Base-by-base conservation (phyloP, 441 rosid species). In the Euphorbia schlechtendalii region DNA sequence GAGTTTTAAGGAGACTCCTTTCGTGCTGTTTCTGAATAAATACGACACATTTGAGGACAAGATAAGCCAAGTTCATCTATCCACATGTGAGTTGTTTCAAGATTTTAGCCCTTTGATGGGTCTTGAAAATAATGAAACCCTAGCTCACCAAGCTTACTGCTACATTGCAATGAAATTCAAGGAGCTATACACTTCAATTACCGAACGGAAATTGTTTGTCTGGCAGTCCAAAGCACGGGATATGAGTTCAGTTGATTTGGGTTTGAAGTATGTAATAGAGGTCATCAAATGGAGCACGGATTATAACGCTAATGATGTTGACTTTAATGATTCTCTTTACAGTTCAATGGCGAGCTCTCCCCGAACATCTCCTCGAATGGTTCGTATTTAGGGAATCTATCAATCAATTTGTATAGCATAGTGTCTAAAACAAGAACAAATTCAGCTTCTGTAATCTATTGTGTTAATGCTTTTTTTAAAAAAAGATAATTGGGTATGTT, bases 111-210 rank as follows among this genome's bases (percentile, higher is more conserved):
- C 97, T 0, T 74, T 86, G 66, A 77, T 77, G 59, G 80, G 87
- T 3, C 80, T 74, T 73, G 68, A 76, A 65, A 90, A 76, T 60
- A 83, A 45, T 51, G 95, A 88, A 77, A 67, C 95, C 0, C 68
- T 90, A 8, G 96, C 90, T 51, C 88, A 86, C 71, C 98, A 90
- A 68, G 98, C 96, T 13, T 93, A 86, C 80, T 88, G 83, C 77
- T 88, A 88, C 4, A 76, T 93, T 0, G 98, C 98, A 0, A 77
- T 86, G 84, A 93, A 93, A 80, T 93, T 93, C 81, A 93, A 93
- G 79, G 84, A 84, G 61, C 83, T 90, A 17, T 90, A 93, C 30
- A 74, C 80, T 4, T 84, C 96, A 0, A 53, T 88, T 11, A 84
- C 83, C 0, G 89, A 84, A n/a, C 76, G 78, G 61, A 93, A 93